Evolutionary conservation across 2,329 filamentous ascomycete species (phyloP).

Genomic region (Nothophoma quercina): DNA sequence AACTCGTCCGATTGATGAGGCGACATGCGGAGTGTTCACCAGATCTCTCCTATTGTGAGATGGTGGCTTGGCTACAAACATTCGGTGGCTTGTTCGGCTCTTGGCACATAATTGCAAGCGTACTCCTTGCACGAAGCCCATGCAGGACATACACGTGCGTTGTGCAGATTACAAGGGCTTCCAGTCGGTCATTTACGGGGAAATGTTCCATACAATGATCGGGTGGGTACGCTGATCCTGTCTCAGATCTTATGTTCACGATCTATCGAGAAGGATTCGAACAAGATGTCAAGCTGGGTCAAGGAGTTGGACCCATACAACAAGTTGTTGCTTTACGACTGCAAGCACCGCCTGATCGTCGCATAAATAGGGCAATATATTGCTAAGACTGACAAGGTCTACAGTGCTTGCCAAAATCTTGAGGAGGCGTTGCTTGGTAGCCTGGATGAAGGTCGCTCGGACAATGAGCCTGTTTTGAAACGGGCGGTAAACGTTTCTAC

Average conservation of each 20-base stretch:
- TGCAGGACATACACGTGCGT: not conserved
- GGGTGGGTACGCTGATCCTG: not conserved
- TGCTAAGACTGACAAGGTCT: not conserved
- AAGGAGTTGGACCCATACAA: no score
- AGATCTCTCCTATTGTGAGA: not conserved
- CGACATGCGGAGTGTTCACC: not conserved
- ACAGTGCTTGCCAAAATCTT: not conserved
- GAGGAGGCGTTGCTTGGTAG: not conserved
- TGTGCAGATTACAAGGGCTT: not conserved
- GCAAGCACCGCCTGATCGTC: not conserved
- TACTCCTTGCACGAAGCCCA: not conserved
- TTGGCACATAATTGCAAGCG: conserved; percentile 1
- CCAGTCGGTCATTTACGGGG: not conserved
- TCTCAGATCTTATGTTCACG: not conserved
- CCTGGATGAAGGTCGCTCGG: not conserved
- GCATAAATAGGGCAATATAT: not conserved
- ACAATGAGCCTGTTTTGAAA: not conserved
- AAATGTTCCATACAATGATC: not conserved
- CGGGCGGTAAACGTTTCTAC: not conserved
- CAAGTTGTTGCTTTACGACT: not conserved
- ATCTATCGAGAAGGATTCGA: not conserved
- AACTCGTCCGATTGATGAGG: not conserved
- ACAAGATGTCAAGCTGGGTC: not conserved
- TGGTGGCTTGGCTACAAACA: conserved; percentile 1
- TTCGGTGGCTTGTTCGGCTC: conserved; percentile 3